Evolutionary conservation across 2,329 filamentous ascomycete genomes (phyloP).

Genomic region (Colletotrichum sojae): DNA sequence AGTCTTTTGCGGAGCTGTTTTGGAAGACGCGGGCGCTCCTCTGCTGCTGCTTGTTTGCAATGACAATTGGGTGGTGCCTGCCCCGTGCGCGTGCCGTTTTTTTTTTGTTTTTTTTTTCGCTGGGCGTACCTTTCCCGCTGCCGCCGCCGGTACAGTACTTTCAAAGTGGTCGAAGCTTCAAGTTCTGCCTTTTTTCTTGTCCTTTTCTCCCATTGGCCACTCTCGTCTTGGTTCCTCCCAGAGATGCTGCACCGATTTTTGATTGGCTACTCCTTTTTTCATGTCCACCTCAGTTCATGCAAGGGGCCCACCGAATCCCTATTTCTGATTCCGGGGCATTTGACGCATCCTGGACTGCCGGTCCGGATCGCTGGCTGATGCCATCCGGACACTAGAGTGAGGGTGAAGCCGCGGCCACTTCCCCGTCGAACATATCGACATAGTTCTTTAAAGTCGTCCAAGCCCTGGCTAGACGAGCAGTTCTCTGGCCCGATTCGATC

Average conservation of each 20-base stretch:
- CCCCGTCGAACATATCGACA: no score
- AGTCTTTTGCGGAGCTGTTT: constrained; percentile 32
- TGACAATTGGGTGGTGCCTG: constrained; percentile 16
- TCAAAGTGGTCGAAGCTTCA: constrained; percentile 1
- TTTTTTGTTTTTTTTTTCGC: background rate
- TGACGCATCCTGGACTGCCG: background rate
- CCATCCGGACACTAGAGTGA: no score
- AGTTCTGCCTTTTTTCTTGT: background rate
- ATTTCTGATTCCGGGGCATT: background rate
- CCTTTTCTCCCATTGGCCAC: background rate
- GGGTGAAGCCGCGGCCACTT: no score
- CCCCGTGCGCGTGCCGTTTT: constrained; percentile 24
- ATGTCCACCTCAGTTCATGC: constrained; percentile 21
- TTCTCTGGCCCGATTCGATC: background rate
- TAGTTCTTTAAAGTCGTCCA: no score
- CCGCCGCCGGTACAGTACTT: background rate
- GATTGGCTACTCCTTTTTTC: constrained; percentile 20
- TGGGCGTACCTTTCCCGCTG: no score
- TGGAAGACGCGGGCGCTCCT: constrained; percentile 26
- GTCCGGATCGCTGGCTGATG: no score
- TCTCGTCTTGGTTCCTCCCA: constrained; percentile 10
- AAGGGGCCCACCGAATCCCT: constrained; percentile 24
- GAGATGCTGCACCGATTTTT: constrained; percentile 25
- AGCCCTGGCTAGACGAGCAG: background rate
- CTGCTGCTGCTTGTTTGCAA: constrained; percentile 11